phyloP scores from a whole-genome alignment of 495 filamentous ascomycete species.

The Talaromyces proteolyticus region DNA sequence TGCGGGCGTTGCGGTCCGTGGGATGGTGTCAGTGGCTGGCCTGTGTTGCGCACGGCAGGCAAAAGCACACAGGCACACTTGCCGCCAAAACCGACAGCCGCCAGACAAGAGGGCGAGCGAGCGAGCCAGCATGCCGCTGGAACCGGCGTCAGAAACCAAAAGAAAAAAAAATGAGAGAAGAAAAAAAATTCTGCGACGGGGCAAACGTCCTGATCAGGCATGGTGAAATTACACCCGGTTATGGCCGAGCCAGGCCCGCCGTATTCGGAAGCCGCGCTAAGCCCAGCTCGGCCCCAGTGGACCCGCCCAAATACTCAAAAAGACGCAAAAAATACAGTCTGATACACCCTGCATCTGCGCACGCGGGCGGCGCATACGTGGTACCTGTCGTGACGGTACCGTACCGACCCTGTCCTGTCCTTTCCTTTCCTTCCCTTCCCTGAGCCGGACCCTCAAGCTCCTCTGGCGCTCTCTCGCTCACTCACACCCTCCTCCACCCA shows the following conservation, averaged over 20 bases:
- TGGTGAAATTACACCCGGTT: conserved; percentile 5
- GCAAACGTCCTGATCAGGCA: background rate
- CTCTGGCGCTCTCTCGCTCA: background rate
- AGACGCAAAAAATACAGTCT: background rate
- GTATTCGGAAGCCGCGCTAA: conserved; percentile 3
- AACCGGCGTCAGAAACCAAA: too few relatives aligned
- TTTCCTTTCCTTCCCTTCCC: background rate
- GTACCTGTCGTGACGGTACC: background rate
- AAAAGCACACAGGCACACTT: too few relatives aligned
- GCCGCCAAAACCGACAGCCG: too few relatives aligned
- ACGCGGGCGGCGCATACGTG: background rate
- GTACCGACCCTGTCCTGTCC: background rate
- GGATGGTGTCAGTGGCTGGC: conserved; percentile 6
- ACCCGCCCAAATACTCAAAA: background rate
- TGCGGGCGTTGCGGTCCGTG: background rate
- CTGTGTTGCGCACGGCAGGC: conserved; percentile 1
- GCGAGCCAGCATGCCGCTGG: background rate
- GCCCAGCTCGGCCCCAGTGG: background rate
- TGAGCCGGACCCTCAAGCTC: background rate
- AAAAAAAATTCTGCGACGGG: background rate
- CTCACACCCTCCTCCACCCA: background rate
- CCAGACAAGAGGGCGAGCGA: too few relatives aligned
- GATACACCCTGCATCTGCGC: background rate
- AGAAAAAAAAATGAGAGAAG: too few relatives aligned
- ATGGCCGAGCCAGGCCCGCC: conserved; percentile 1